Percentiles rank a stretch among this genome's conserved stretches.
Evolutionary conservation across 441 rosid species (phyloP).

Genomic region (Viola pubescens): DNA sequence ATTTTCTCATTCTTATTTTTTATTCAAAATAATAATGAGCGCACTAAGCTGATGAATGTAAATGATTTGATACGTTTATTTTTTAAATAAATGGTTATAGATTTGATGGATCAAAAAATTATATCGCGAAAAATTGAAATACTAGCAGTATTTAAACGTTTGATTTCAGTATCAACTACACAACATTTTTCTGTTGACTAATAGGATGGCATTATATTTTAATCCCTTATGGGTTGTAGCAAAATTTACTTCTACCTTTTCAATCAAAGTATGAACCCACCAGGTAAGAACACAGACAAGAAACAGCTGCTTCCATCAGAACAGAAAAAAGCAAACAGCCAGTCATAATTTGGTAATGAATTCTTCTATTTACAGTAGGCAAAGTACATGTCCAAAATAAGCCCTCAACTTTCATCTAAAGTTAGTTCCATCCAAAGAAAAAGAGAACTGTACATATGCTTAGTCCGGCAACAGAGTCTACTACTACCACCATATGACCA

Average conservation of each 20-base stretch:
- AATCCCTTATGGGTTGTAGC: too few species aligned
- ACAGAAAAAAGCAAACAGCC: not conserved
- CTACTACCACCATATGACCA: not conserved
- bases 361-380: constrained; percentile 20
- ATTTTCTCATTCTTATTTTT: too few species aligned
- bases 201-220: too few species aligned
- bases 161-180: too few species aligned
- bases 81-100: too few species aligned
- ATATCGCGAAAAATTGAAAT: too few species aligned
- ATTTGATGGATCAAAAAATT: too few species aligned
- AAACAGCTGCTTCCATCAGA: not conserved
- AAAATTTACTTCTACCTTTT: not conserved
- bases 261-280: not conserved
- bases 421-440: not conserved
- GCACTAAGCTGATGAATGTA: too few species aligned
- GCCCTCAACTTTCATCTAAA: constrained; percentile 13
- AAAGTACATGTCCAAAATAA: constrained; percentile 14
- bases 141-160: too few species aligned
- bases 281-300: not conserved
- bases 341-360: constrained; percentile 8
- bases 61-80: too few species aligned
- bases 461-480: not conserved
- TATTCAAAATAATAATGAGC: too few species aligned
- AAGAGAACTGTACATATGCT: not conserved
- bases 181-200: too few species aligned